phyloP scores from a whole-genome alignment of 2,329 filamentous ascomycete genomes.

The Bretziella fagacearum region DNA sequence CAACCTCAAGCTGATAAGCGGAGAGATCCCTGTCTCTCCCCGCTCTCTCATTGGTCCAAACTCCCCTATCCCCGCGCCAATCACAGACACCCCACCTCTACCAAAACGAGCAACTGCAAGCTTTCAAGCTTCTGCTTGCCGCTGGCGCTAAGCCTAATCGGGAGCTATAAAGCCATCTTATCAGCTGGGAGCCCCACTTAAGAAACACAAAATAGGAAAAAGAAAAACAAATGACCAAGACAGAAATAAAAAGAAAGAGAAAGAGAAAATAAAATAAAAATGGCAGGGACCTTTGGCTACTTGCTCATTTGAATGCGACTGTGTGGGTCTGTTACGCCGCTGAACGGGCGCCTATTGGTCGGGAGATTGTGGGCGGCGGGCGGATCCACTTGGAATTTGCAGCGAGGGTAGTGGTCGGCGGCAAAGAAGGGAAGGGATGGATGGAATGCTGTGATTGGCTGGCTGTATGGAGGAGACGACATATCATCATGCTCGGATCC shows the following conservation, averaged over 20 bases:
- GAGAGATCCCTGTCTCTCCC: neutral
- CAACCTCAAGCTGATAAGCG: neutral
- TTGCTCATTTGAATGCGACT: neutral
- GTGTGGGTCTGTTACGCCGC: neutral
- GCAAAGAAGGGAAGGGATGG: neutral
- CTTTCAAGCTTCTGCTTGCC: conserved; percentile 8
- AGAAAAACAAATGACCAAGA: neutral
- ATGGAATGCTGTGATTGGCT: neutral
- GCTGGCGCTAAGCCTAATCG: conserved; percentile 12
- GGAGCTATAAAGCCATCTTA: conserved; percentile 1
- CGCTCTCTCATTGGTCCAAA: conserved; percentile 1
- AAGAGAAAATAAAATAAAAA: neutral
- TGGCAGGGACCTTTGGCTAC: neutral
- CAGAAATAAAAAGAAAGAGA: neutral
- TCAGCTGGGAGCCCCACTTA: neutral
- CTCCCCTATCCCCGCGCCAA: neutral
- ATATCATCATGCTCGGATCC: no score
- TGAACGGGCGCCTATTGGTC: conserved; percentile 5
- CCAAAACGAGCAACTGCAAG: conserved; percentile 5
- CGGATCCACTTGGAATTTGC: neutral
- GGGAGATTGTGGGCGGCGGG: neutral
- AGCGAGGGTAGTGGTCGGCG: neutral
- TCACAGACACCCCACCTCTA: neutral
- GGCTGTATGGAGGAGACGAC: no score
- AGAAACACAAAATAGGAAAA: no score